Conservation (phyloP, 176 grass and related monocot species). For the Zoysia pacifica region DNA sequence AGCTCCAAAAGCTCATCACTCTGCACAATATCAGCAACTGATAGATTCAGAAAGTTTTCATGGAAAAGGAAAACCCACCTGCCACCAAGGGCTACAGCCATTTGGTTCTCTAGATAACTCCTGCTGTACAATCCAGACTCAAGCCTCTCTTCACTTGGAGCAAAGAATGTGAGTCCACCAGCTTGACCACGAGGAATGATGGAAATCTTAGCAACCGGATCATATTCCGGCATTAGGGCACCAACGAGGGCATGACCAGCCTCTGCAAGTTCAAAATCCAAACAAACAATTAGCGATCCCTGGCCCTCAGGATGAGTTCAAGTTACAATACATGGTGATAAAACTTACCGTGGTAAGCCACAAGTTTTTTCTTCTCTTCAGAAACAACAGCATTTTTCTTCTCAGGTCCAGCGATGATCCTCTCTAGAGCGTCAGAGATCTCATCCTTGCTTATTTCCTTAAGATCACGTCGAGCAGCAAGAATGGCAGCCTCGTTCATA, state of each 20-base stretch:
- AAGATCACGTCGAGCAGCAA: constrained; percentile 89
- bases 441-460: constrained; percentile 99
- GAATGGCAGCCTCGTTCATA: constrained; percentile 98
- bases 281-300: constrained; percentile 12
- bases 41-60: not conserved
- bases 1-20: constrained; percentile 4
- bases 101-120: constrained; percentile 99
- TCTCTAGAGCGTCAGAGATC: constrained; percentile 95
- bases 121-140: constrained; percentile 93
- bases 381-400: constrained; percentile 99
- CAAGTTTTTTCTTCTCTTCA: constrained; percentile 90
- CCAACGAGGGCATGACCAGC: constrained; percentile 95
- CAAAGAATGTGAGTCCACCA: constrained; percentile 97
- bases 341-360: constrained; percentile 89
- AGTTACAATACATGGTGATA: not conserved
- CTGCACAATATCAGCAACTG: not conserved
- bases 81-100: constrained; percentile 98
- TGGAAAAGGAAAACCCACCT: constrained; percentile 42
- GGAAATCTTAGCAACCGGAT: constrained; percentile 96
- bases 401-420: constrained; percentile 98
- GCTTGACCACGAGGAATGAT: constrained; percentile 94
- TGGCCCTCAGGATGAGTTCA: not conserved
- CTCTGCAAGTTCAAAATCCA: constrained; percentile 54
- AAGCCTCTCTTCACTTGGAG: constrained; percentile 91
- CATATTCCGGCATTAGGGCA: constrained; percentile 97